These are phyloP conservation scores for Arthrobotrys entomopaga DNA, from an alignment of 2,329 filamentous ascomycete genomes.

Conservation along the genomic window DNA sequence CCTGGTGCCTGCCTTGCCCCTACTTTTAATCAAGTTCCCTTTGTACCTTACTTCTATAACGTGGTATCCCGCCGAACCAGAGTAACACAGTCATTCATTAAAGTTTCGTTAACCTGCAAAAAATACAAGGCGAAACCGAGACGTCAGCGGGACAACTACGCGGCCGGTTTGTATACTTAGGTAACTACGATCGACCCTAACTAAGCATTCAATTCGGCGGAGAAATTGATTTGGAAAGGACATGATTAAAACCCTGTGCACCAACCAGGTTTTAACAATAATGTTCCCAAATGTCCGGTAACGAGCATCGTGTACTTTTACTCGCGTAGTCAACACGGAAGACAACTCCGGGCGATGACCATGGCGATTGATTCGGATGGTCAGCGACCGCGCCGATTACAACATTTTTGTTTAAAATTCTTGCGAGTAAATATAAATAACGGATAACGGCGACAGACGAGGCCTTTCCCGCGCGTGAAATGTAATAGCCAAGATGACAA, in stretches of 20 bases:
- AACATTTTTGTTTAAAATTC: no score
- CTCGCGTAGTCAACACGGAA: no score
- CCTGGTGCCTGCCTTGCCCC: slow-evolving; percentile 12
- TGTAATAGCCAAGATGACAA: neutral
- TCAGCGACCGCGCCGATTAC: no score
- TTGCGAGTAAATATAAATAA: no score
- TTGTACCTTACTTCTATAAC: slow-evolving; percentile 9
- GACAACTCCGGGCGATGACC: no score
- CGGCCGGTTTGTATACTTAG: no score
- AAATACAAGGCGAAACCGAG: neutral
- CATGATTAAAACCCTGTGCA: neutral
- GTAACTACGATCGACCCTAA: no score
- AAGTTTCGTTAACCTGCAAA: neutral
- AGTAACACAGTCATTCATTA: neutral
- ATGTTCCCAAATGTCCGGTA: no score
- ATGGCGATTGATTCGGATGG: no score
- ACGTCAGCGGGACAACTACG: neutral
- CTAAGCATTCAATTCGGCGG: neutral
- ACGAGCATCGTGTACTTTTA: no score
- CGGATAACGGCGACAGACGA: slow-evolving; percentile 11
- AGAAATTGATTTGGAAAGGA: no score
- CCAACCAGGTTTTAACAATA: neutral
- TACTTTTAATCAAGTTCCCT: neutral
- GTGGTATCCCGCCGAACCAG: neutral
- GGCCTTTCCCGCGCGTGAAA: neutral